Percentiles rank a stretch among this genome's conserved stretches.
phyloP scores from a whole-genome alignment of 2,329 filamentous ascomycete species.

The Cladosporium cucumerinum region DNA sequence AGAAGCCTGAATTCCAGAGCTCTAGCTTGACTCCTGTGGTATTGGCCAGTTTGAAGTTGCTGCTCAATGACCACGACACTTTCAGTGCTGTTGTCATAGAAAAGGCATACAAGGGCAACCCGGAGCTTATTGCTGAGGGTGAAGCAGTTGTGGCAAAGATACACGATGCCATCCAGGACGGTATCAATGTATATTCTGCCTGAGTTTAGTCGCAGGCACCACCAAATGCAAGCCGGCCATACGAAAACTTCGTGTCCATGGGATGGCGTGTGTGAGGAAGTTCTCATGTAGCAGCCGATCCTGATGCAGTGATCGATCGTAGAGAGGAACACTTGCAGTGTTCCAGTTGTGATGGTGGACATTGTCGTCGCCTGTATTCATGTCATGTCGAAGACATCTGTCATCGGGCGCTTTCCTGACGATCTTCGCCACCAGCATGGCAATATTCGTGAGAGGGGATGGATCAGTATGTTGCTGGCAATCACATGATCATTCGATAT shows the following conservation, averaged over 20 bases:
- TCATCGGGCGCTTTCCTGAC: neutral
- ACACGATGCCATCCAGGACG: slow-evolving; percentile 20
- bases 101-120: slow-evolving; percentile 16
- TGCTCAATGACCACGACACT: slow-evolving; percentile 28
- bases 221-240: neutral
- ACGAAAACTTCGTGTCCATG: neutral
- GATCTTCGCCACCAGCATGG: neutral
- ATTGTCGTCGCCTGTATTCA: neutral
- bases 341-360: neutral
- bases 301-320: neutral
- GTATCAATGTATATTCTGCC: slow-evolving; percentile 20
- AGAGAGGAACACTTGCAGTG: neutral
- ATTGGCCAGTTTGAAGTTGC: slow-evolving; percentile 25
- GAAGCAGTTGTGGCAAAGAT: slow-evolving; percentile 18
- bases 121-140: slow-evolving; percentile 6
- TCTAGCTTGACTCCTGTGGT: slow-evolving; percentile 26
- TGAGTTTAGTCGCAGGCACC: neutral
- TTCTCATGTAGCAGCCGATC: neutral
- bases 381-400: neutral
- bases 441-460: neutral
- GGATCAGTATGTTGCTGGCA: neutral
- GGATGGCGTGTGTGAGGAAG: neutral
- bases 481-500: neutral
- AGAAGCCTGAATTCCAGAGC: slow-evolving; percentile 27
- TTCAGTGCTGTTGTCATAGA: slow-evolving; percentile 24